Evolutionary conservation across 441 rosid species (phyloP).

Genomic region (Metrosideros polymorpha): DNA sequence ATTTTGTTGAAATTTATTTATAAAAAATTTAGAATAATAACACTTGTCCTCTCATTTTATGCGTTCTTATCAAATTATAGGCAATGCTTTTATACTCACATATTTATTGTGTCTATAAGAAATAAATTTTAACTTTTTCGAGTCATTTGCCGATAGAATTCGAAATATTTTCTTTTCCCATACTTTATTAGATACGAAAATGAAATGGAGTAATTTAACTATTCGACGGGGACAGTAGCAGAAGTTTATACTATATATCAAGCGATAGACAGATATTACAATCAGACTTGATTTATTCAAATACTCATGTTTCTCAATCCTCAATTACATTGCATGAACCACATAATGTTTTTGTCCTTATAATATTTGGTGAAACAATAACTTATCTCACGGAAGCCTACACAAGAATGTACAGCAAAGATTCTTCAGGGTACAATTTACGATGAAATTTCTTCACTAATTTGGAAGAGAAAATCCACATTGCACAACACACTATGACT

Average conservation of each 20-base stretch:
- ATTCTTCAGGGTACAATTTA: background rate
- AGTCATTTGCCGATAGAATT: background rate
- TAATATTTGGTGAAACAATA: background rate
- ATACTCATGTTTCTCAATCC: background rate
- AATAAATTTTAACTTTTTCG: background rate
- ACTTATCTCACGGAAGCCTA: background rate
- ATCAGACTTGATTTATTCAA: background rate
- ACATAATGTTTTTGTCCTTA: background rate
- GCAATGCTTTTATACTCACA: background rate
- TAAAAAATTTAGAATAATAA: background rate
- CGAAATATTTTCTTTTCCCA: too few relatives aligned
- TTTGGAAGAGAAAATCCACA: background rate
- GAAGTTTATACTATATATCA: background rate
- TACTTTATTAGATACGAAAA: too few relatives aligned
- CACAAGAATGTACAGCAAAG: background rate
- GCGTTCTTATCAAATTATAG: background rate
- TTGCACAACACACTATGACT: too few relatives aligned
- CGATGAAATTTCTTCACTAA: background rate
- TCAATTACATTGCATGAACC: background rate
- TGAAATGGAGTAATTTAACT: background rate
- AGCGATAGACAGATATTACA: background rate
- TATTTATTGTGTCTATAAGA: background rate
- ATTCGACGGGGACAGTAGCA: accelerated
- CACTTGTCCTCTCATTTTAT: background rate
- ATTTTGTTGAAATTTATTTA: background rate